These are phyloP conservation scores for Venturia aucupariae DNA, from an alignment of 2,329 filamentous ascomycete species.

Conservation along the genomic window DNA sequence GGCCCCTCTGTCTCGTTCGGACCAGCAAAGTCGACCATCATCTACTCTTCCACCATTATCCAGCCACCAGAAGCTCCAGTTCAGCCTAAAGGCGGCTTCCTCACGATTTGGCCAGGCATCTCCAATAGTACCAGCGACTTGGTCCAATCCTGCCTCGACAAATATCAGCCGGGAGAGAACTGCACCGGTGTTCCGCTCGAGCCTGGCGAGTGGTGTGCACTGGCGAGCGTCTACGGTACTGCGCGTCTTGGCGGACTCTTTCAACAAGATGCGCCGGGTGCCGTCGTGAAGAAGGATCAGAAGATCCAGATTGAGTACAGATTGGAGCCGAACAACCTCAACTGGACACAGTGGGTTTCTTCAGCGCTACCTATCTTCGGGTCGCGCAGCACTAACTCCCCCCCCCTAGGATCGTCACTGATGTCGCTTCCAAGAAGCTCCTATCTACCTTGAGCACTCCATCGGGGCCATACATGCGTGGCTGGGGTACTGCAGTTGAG, in stretches of 20 bases:
- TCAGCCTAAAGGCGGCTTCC: background rate
- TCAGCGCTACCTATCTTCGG: background rate
- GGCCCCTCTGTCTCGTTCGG: background rate
- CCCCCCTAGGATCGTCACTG: background rate
- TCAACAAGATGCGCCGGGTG: background rate
- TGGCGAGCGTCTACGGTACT: background rate
- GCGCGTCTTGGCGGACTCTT: too few relatives aligned
- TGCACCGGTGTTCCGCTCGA: background rate
- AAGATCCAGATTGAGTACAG: slow-evolving; percentile 1
- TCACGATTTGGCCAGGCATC: slow-evolving; percentile 35
- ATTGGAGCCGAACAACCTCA: background rate
- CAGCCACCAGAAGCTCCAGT: background rate
- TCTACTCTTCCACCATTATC: background rate
- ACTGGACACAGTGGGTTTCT: slow-evolving; percentile 2
- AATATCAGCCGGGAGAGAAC: background rate
- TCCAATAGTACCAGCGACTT: slow-evolving; percentile 37
- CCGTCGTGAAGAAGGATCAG: background rate
- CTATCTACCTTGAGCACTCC: background rate
- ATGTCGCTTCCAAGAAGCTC: background rate
- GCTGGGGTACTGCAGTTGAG: slow-evolving; percentile 3
- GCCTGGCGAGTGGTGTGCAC: background rate
- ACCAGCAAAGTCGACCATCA: slow-evolving; percentile 1
- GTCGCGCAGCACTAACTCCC: background rate
- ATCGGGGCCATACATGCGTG: slow-evolving; percentile 7
- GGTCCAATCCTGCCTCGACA: slow-evolving; percentile 34